These are phyloP conservation scores for Conidiobolus incongruus DNA, from an alignment of 371 early-diverging fungal species.

Conservation along the genomic window DNA sequence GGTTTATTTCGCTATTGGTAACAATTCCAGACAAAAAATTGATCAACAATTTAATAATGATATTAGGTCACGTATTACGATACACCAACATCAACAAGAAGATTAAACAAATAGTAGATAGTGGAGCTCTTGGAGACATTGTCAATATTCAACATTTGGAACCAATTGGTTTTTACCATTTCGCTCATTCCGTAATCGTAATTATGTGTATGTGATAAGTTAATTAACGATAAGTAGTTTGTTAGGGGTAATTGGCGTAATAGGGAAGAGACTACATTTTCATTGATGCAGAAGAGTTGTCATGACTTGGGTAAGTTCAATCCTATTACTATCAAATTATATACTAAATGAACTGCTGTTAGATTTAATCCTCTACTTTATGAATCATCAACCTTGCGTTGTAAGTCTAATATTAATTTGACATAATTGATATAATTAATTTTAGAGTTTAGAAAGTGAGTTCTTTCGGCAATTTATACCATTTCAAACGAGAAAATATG, in stretches of 20 bases:
- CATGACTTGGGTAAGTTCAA: conserved; percentile 11
- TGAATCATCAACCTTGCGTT: too few relatives aligned
- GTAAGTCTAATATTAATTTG: too few relatives aligned
- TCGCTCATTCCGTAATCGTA: conserved; percentile 14
- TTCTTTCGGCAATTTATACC: conserved; percentile 23
- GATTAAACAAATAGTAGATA: conserved; percentile 18
- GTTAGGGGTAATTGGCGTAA: conserved; percentile 31
- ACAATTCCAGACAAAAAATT: neutral
- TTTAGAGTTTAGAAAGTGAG: conserved; percentile 9
- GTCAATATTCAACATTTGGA: conserved; percentile 25
- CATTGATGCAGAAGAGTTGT: conserved; percentile 22
- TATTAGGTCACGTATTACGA: conserved; percentile 21
- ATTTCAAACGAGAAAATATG: conserved; percentile 21
- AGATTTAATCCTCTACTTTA: neutral
- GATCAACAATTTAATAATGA: conserved; percentile 1
- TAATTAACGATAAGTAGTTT: conserved; percentile 12
- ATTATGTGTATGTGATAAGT: neutral
- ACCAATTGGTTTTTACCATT: conserved; percentile 25
- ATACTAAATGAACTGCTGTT: too few relatives aligned
- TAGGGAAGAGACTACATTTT: conserved; percentile 16
- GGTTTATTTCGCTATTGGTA: conserved; percentile 4
- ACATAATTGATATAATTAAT: too few relatives aligned
- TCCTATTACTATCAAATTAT: too few relatives aligned
- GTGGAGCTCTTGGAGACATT: conserved; percentile 19
- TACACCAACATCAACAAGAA: conserved; percentile 21